Percentiles rank a stretch among this genome's conserved stretches.
These are phyloP conservation scores for Aristolochia contorta DNA, from an alignment of 164 flowering plant species.

Conservation along the genomic window DNA sequence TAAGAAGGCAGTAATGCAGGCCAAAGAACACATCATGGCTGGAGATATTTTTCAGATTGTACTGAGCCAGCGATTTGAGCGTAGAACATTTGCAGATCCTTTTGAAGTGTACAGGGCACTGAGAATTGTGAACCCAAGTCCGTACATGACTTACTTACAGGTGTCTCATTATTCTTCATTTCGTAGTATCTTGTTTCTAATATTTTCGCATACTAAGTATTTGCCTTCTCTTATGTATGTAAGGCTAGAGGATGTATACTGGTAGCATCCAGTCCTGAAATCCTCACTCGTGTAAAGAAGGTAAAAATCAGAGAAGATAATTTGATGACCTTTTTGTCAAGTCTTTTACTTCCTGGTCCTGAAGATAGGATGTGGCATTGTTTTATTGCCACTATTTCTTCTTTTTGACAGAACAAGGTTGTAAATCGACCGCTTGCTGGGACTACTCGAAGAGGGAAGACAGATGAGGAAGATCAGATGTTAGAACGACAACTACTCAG, in stretches of 20 bases:
- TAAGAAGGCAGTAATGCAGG: slow-evolving; percentile 63
- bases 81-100: slow-evolving; percentile 87
- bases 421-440: slow-evolving; percentile 92
- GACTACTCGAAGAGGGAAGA: slow-evolving; percentile 82
- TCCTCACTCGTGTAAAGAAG: slow-evolving; percentile 80
- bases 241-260: slow-evolving; percentile 95
- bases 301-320: slow-evolving; percentile 23
- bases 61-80: slow-evolving; percentile 90
- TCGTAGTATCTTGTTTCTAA: neutral
- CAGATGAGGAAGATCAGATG: slow-evolving; percentile 62
- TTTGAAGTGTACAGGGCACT: slow-evolving; percentile 93
- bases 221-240: slow-evolving; percentile 2
- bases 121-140: slow-evolving; percentile 93
- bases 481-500: slow-evolving; percentile 55
- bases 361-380: neutral
- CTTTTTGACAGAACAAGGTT: slow-evolving; percentile 40
- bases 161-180: slow-evolving; percentile 18
- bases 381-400: neutral
- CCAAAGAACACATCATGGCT: slow-evolving; percentile 86
- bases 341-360: neutral
- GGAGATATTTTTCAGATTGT: slow-evolving; percentile 98
- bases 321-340: too few species aligned
- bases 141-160: slow-evolving; percentile 86
- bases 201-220: too few species aligned
- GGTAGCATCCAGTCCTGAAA: slow-evolving; percentile 96